phyloP scores from a whole-genome alignment of 2,329 filamentous ascomycete species.

The Lachnellula hyalina region DNA sequence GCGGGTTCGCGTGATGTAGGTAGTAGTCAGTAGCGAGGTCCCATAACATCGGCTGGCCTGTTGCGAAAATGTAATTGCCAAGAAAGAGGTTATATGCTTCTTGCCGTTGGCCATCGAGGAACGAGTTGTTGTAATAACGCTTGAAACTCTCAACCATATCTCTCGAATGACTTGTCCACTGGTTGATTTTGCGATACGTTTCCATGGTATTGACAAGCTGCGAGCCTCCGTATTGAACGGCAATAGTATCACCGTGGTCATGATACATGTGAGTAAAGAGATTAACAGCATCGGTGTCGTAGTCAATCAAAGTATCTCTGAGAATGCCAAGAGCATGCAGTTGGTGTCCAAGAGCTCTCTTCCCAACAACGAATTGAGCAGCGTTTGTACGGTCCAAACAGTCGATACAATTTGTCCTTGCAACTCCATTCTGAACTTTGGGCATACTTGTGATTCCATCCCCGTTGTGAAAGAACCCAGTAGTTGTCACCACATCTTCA shows the following conservation, averaged over 20 bases:
- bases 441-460: slow-evolving; percentile 60
- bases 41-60: slow-evolving; percentile 94
- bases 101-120: slow-evolving; percentile 94
- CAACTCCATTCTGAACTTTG: slow-evolving; percentile 82
- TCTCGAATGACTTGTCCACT: slow-evolving; percentile 94
- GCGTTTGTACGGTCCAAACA: slow-evolving; percentile 96
- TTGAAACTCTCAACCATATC: slow-evolving; percentile 99
- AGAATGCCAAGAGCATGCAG: slow-evolving; percentile 88
- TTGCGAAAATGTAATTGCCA: slow-evolving; percentile 85
- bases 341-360: slow-evolving; percentile 86
- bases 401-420: slow-evolving; percentile 95
- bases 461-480: slow-evolving; percentile 93
- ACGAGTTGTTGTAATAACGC: slow-evolving; percentile 97
- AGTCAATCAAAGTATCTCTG: slow-evolving; percentile 71
- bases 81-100: slow-evolving; percentile 97
- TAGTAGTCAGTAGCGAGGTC: slow-evolving; percentile 94
- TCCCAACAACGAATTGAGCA: slow-evolving; percentile 95
- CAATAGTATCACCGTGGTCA: slow-evolving; percentile 95
- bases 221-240: slow-evolving; percentile 93
- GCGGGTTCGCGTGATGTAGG: slow-evolving; percentile 82
- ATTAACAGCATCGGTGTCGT: slow-evolving; percentile 93
- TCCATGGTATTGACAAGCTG: slow-evolving; percentile 99
- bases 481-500: slow-evolving; percentile 76
- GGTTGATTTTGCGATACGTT: slow-evolving; percentile 97
- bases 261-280: slow-evolving; percentile 98